These are phyloP conservation scores for Monosporozyma unispora DNA, from an alignment of 805 yeast species.

Conservation along the genomic window DNA sequence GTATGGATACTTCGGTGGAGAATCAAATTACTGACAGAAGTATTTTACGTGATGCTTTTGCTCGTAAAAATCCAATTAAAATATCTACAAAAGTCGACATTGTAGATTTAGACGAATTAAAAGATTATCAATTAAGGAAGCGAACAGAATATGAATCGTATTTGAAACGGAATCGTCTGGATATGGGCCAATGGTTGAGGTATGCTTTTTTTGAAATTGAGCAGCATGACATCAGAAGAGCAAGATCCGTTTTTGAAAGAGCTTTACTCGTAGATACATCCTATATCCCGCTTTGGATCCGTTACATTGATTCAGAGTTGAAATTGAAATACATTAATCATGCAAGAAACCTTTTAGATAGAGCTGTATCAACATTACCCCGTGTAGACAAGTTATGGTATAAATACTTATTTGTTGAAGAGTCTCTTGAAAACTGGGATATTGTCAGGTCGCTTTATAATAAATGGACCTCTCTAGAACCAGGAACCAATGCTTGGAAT, in stretches of 20 bases:
- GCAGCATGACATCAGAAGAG: conserved; percentile 68
- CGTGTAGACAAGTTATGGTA: conserved; percentile 82
- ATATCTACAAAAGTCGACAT: conserved; percentile 35
- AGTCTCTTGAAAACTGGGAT: conserved; percentile 52
- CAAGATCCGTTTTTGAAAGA: conserved; percentile 81
- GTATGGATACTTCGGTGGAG: conserved; percentile 13
- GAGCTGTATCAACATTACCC: conserved; percentile 70
- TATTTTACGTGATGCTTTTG: conserved; percentile 51
- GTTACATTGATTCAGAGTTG: conserved; percentile 73
- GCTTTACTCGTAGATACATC: conserved; percentile 69
- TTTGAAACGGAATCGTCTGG: conserved; percentile 73
- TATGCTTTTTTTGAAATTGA: conserved; percentile 84
- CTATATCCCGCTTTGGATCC: conserved; percentile 76
- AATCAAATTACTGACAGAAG: conserved; percentile 59
- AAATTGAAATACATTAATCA: conserved; percentile 68
- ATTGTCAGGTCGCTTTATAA: conserved; percentile 61
- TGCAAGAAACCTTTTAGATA: conserved; percentile 74
- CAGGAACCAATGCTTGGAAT: conserved; percentile 59
- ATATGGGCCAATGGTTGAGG: conserved; percentile 81
- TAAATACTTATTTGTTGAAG: conserved; percentile 74
- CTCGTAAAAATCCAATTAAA: conserved; percentile 32
- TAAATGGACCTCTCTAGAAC: conserved; percentile 77
- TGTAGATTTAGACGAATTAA: conserved; percentile 70
- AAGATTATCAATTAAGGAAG: conserved; percentile 65
- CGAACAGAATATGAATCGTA: conserved; percentile 80